Base-by-base conservation (phyloP, 2,329 filamentous ascomycete genomes). In the Pseudogymnoascus sp. region DNA sequence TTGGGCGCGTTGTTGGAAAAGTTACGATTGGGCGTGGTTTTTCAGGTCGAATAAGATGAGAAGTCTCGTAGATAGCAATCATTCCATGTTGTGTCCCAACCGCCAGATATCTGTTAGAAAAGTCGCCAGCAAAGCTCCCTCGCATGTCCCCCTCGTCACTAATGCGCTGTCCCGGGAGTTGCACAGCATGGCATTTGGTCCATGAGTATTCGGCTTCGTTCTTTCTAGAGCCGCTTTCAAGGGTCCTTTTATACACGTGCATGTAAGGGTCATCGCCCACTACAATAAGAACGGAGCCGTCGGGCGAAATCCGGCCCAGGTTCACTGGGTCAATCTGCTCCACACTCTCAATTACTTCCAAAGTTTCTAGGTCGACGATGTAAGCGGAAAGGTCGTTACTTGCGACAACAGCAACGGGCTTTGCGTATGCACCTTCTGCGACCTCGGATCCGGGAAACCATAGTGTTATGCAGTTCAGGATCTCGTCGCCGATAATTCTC, bases 301-400 rank as follows among this genome's bases (percentile, higher is more conserved):
- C 89, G 0, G 93, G 95, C 5, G 93, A 97, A 62, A 99, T 87
- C n/a, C 93, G 85, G 36, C 93, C 91, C 71, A 96, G 91, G 71
- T 99, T 99, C 78, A 97, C 93, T 67, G 87, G 89, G 72, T 93
- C 89, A 4, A 90, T 88, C 67, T 96, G 88, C 3, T 84, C 81
- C 62, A 97, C 78, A 47, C 86, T 82, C 63, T 90, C 86, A 21
- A 96, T 77, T 37, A 88, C 80, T 65, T 89, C 80, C 12, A 86
- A 83, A 62, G 87, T 84, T 29, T 83, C 80, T 18, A 97, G 79
- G 60, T 87, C 89, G 72, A 96, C 91, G n/a, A 97, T 78, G 29
- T 88, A 88, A 64, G 97, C 89, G 1, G 90, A 91, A 73, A 87
- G 88, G 77, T 97, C 95, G 73, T 99, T 99, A 77, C 97, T 97